Conservation (phyloP, 331 rosid genomes). For the Rosa hybrid region DNA sequence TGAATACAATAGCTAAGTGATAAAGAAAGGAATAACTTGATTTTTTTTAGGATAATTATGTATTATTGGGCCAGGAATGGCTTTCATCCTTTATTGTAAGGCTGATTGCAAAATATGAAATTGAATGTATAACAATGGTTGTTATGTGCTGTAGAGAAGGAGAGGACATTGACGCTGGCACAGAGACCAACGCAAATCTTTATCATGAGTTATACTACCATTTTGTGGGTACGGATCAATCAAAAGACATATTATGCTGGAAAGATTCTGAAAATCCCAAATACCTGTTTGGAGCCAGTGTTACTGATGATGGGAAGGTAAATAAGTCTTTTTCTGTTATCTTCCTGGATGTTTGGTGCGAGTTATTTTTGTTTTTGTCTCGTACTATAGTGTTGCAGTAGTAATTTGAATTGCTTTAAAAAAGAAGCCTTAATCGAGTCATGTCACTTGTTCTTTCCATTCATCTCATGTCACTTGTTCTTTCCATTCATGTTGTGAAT, state of each 20-base stretch:
- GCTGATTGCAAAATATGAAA: background rate
- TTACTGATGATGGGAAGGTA: conserved; percentile 89
- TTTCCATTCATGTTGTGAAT: background rate
- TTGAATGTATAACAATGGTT: conserved; percentile 26
- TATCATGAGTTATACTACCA: conserved; percentile 82
- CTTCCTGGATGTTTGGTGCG: conserved; percentile 16
- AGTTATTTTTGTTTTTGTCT: background rate
- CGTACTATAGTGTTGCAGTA: background rate
- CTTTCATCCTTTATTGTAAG: background rate
- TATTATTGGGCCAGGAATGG: background rate
- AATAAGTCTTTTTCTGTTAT: conserved; percentile 3
- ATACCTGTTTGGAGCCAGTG: conserved; percentile 49
- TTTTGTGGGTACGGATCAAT: conserved; percentile 81
- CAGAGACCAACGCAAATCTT: conserved; percentile 80
- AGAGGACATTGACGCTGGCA: conserved; percentile 74
- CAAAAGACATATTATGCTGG: conserved; percentile 88
- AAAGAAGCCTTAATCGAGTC: too few species aligned
- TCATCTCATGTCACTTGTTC: background rate
- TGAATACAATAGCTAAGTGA: background rate
- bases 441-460: background rate
- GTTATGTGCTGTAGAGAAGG: conserved; percentile 57
- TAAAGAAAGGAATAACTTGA: background rate
- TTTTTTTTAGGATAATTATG: background rate
- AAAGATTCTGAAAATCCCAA: conserved; percentile 79
- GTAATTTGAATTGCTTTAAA: background rate